Conservation (phyloP, 202 grass and related monocot species). For the Panicum hallii region DNA sequence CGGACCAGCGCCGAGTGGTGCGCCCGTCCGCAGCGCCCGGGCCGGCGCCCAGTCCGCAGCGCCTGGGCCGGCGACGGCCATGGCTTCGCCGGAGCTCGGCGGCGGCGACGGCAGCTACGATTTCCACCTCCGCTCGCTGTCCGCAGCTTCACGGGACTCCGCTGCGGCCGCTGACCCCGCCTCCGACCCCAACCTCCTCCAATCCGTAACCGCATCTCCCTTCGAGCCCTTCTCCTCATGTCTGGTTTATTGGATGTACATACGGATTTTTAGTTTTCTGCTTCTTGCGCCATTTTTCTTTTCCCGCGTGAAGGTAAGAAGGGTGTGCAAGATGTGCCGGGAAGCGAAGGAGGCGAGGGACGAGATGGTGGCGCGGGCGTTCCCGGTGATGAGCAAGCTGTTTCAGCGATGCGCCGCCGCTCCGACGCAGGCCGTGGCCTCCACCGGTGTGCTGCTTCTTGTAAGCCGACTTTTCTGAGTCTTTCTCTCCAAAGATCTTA, state of each 20-base stretch:
- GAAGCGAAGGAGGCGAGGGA: slow-evolving; percentile 56
- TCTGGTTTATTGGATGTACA: neutral
- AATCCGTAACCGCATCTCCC: slow-evolving; percentile 65
- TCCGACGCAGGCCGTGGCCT: slow-evolving; percentile 67
- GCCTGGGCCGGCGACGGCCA: slow-evolving; percentile 23
- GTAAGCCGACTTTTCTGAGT: slow-evolving; percentile 33
- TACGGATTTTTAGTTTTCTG: neutral
- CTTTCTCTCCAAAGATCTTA: neutral
- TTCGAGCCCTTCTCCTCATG: neutral
- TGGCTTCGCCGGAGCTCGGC: slow-evolving; percentile 54
- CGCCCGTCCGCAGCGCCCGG: too few species aligned
- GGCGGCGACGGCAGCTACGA: slow-evolving; percentile 68
- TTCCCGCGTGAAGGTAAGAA: slow-evolving; percentile 56
- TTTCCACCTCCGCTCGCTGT: slow-evolving; percentile 93
- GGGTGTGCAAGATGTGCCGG: slow-evolving; percentile 78
- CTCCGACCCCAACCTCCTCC: slow-evolving; percentile 82
- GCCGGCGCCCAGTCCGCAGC: too few species aligned
- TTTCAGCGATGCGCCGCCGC: slow-evolving; percentile 84
- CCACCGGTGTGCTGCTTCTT: slow-evolving; percentile 78
- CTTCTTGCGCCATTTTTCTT: neutral
- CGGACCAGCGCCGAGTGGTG: too few species aligned
- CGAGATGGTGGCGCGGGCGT: slow-evolving; percentile 84
- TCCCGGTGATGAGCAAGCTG: slow-evolving; percentile 88
- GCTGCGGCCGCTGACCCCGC: slow-evolving; percentile 64
- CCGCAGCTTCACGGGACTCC: slow-evolving; percentile 76